phyloP scores from a whole-genome alignment of 768 basidiomycete genomes.

The Trametes meyenii region DNA sequence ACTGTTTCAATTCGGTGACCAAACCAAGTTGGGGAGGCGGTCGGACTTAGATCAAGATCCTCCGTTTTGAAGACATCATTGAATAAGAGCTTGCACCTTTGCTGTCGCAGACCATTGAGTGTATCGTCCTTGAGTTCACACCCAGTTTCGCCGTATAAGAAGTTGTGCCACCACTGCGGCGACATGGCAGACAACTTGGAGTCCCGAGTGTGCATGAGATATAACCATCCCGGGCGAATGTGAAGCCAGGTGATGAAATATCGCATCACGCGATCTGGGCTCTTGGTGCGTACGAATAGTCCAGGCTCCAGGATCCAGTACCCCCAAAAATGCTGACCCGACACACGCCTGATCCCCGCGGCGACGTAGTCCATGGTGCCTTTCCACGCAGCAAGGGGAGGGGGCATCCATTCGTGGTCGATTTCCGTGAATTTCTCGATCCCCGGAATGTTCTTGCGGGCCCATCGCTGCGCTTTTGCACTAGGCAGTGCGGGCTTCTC shows the following conservation, averaged over 20 bases:
- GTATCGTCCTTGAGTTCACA: neutral
- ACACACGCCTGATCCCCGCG: neutral
- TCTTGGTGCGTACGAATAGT: neutral
- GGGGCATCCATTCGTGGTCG: neutral
- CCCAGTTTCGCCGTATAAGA: conserved; percentile 1
- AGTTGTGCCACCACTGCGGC: conserved; percentile 1
- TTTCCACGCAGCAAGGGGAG: neutral
- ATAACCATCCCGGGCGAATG: neutral
- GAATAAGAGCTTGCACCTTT: no score
- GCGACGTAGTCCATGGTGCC: neutral
- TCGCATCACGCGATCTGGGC: neutral
- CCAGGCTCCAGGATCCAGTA: conserved; percentile 3
- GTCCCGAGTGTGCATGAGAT: neutral
- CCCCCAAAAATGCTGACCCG: neutral
- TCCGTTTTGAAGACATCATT: no score
- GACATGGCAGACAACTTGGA: neutral
- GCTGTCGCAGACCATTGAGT: no score
- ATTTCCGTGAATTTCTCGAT: neutral
- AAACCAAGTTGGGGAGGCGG: no score
- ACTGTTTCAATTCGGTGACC: no score
- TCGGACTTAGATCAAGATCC: no score
- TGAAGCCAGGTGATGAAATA: conserved; percentile 2
- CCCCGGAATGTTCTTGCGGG: neutral
- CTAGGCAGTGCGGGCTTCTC: no score
- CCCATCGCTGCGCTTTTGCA: neutral